Percentiles rank a stretch among this genome's conserved stretches.
Conservation (phyloP, 345 rosid species). For the Salix arbutifolia region DNA sequence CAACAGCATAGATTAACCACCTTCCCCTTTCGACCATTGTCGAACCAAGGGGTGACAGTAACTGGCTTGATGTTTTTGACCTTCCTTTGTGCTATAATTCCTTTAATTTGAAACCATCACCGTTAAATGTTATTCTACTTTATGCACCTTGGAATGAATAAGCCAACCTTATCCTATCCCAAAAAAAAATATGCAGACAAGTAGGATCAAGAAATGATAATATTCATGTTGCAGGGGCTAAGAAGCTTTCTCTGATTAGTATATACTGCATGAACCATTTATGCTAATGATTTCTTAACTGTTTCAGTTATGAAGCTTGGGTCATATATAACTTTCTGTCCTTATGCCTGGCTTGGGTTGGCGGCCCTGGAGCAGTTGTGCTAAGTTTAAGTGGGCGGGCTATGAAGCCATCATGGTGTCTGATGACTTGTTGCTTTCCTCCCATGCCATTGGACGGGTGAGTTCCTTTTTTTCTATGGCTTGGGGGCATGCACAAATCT, state of each 20-base stretch:
- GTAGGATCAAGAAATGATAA: neutral
- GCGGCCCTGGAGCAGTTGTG: constrained; percentile 95
- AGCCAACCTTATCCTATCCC: neutral
- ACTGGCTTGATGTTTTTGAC: neutral
- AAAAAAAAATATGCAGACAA: neutral
- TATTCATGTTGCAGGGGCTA: neutral
- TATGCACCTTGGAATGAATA: neutral
- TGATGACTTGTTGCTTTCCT: constrained; percentile 93
- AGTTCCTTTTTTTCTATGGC: constrained; percentile 23
- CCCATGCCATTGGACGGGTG: constrained; percentile 87
- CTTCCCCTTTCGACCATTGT: neutral
- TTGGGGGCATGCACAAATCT: neutral
- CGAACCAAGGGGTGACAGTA: neutral
- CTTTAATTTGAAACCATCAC: neutral
- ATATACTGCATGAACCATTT: neutral
- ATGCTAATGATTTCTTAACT: constrained; percentile 1
- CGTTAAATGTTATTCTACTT: neutral
- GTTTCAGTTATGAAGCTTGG: constrained; percentile 95
- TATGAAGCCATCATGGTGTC: constrained; percentile 70
- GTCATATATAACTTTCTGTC: constrained; percentile 92
- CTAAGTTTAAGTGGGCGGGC: constrained; percentile 82
- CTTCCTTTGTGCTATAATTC: neutral
- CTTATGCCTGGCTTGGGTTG: constrained; percentile 95
- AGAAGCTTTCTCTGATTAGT: neutral
- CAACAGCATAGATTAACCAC: neutral